Percentiles rank a stretch among this genome's conserved stretches.
phyloP scores from a whole-genome alignment of 2,329 filamentous ascomycete species.

The Madurella mycetomatis region DNA sequence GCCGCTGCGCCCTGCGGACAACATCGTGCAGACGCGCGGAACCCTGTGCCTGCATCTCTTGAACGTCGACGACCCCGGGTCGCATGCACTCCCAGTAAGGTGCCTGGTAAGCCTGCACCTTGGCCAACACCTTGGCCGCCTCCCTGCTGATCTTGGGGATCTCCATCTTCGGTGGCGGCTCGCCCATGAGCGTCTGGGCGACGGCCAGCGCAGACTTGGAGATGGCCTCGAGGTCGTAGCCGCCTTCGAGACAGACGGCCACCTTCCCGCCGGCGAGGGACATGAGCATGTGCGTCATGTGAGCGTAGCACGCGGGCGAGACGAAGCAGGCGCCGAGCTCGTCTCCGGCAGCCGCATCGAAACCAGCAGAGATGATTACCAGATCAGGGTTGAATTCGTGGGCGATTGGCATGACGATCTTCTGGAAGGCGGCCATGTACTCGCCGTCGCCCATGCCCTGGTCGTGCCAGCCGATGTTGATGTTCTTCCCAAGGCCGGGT shows the following conservation, averaged over 20 bases:
- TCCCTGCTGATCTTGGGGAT: slow-evolving; percentile 55
- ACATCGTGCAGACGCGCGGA: slow-evolving; percentile 71
- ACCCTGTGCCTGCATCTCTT: slow-evolving; percentile 47
- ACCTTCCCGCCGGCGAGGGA: slow-evolving; percentile 84
- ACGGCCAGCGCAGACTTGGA: slow-evolving; percentile 90
- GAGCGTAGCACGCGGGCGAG: slow-evolving; percentile 83
- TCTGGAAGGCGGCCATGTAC: slow-evolving; percentile 93
- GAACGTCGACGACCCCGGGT: slow-evolving; percentile 56
- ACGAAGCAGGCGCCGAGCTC: slow-evolving; percentile 91
- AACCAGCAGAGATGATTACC: slow-evolving; percentile 92
- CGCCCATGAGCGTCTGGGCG: slow-evolving; percentile 88
- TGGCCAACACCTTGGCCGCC: slow-evolving; percentile 52
- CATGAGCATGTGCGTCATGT: slow-evolving; percentile 99
- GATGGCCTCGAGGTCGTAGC: slow-evolving; percentile 91
- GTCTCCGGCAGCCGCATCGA: slow-evolving; percentile 92
- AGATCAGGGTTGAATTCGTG: slow-evolving; percentile 90
- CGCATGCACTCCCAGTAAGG: slow-evolving; percentile 87
- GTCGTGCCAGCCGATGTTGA: slow-evolving; percentile 64
- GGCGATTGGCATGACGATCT: slow-evolving; percentile 93
- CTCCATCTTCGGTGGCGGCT: slow-evolving; percentile 66
- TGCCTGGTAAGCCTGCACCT: slow-evolving; percentile 57
- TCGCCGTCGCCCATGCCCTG: slow-evolving; percentile 92
- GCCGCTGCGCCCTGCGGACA: slow-evolving; percentile 71
- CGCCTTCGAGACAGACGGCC: slow-evolving; percentile 89
- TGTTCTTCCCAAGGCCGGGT: slow-evolving; percentile 54